Evolutionary conservation across 2,329 filamentous ascomycete genomes (phyloP).

Genomic region (Xylaria sp.): DNA sequence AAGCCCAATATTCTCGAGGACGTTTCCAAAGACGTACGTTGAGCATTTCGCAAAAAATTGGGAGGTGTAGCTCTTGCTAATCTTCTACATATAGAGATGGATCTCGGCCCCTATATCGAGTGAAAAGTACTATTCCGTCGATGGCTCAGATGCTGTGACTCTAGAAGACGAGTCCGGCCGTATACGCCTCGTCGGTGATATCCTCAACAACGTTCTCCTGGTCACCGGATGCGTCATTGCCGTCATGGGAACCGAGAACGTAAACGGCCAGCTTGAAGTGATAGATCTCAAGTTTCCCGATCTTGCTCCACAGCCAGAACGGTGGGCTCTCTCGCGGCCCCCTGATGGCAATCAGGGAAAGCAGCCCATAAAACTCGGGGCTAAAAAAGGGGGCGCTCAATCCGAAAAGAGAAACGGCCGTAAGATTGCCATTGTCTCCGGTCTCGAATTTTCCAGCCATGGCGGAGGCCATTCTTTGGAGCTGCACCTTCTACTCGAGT

Average conservation of each 20-base stretch:
- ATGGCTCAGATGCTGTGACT: constrained; percentile 65
- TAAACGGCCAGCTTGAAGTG: constrained; percentile 86
- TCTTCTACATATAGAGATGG: constrained; percentile 59
- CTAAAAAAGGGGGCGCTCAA: constrained; percentile 53
- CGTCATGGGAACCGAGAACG: constrained; percentile 91
- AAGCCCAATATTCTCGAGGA: constrained; percentile 97
- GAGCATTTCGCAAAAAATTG: not conserved
- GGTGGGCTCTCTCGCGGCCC: constrained; percentile 65
- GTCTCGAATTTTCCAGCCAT: constrained; percentile 73
- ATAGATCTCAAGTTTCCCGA: constrained; percentile 87
- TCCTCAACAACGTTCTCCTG: constrained; percentile 62
- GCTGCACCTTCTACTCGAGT: constrained; percentile 76
- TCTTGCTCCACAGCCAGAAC: constrained; percentile 70
- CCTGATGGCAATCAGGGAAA: constrained; percentile 24
- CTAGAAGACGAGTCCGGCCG: constrained; percentile 94
- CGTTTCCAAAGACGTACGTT: constrained; percentile 77
- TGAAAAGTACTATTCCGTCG: constrained; percentile 67
- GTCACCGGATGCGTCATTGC: constrained; percentile 92
- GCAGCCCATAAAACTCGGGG: constrained; percentile 35
- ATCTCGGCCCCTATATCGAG: constrained; percentile 74
- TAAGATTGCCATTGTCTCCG: constrained; percentile 80
- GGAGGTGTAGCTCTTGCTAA: constrained; percentile 1
- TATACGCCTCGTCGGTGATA: constrained; percentile 67
- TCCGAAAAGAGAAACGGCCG: constrained; percentile 34
- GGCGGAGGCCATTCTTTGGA: constrained; percentile 67